Conservation (phyloP, 176 grass and related monocot genomes). For the Rhynchospora tenuis region DNA sequence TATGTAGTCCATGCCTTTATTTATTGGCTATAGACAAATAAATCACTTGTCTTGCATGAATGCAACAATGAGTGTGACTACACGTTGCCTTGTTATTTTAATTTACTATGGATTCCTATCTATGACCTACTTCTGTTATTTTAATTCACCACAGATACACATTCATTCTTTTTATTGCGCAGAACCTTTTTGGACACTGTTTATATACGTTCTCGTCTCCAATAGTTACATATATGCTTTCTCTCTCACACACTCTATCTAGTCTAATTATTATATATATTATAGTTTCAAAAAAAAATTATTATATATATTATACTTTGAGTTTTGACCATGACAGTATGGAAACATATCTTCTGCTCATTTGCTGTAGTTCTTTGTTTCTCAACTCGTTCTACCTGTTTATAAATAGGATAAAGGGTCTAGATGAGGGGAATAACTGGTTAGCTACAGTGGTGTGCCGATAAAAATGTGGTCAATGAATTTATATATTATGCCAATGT, state of each 20-base stretch:
- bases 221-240: not conserved
- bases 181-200: slow-evolving; percentile 16
- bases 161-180: not conserved
- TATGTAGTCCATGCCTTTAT: slow-evolving; percentile 26
- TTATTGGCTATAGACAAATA: slow-evolving; percentile 59
- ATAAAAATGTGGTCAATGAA: slow-evolving; percentile 17
- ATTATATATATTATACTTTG: not conserved
- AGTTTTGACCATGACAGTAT: not conserved
- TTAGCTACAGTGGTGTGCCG: slow-evolving; percentile 10
- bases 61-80: slow-evolving; percentile 60
- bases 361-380: slow-evolving; percentile 1
- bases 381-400: not conserved
- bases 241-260: not conserved
- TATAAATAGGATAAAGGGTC: not conserved
- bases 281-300: no score
- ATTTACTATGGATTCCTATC: slow-evolving; percentile 24
- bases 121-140: slow-evolving; percentile 28
- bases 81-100: slow-evolving; percentile 33
- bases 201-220: not conserved
- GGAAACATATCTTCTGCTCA: slow-evolving; percentile 1
- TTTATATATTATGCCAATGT: not conserved
- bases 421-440: not conserved
- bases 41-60: slow-evolving; percentile 83
- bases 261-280: not conserved
- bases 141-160: not conserved